Percentiles rank a stretch among this genome's conserved stretches.
These are phyloP conservation scores for Apiotrichum brassicae DNA, from an alignment of 1,284 basidiomycete genomes.

Conservation along the genomic window DNA sequence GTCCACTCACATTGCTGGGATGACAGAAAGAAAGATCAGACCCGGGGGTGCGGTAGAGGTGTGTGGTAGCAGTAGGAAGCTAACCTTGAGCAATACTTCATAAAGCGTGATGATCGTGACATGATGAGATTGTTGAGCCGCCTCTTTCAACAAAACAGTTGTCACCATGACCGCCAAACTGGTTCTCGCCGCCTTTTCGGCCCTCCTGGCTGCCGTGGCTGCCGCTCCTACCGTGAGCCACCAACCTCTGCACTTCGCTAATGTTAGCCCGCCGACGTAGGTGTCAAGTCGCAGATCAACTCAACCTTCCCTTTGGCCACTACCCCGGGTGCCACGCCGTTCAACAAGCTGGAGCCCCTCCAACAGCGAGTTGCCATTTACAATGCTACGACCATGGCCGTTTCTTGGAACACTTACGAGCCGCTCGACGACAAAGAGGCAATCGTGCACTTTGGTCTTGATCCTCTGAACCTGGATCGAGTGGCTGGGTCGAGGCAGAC, in stretches of 20 bases:
- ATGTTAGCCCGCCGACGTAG: neutral
- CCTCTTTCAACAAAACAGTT: no score
- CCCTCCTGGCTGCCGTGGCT: neutral
- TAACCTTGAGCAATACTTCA: no score
- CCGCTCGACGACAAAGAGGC: constrained; percentile 16
- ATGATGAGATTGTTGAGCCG: no score
- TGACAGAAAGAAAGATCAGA: no score
- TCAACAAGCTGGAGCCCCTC: constrained; percentile 21
- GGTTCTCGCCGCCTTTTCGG: constrained; percentile 3
- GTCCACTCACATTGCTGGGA: no score
- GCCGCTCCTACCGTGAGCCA: neutral
- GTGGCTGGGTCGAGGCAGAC: constrained; percentile 11
- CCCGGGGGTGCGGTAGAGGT: no score
- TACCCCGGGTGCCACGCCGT: constrained; percentile 18
- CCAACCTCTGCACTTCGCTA: no score
- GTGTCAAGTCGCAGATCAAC: constrained; percentile 1
- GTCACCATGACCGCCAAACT: constrained; percentile 3
- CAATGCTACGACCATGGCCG: constrained; percentile 17
- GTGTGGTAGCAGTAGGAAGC: no score
- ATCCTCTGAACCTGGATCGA: constrained; percentile 19
- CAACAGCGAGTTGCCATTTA: constrained; percentile 25
- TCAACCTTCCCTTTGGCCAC: constrained; percentile 17
- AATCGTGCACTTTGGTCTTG: constrained; percentile 18
- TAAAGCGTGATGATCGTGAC: no score
- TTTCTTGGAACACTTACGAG: constrained; percentile 27